Conservation (phyloP, 257 asterid species). For the Verbascum thapsus region DNA sequence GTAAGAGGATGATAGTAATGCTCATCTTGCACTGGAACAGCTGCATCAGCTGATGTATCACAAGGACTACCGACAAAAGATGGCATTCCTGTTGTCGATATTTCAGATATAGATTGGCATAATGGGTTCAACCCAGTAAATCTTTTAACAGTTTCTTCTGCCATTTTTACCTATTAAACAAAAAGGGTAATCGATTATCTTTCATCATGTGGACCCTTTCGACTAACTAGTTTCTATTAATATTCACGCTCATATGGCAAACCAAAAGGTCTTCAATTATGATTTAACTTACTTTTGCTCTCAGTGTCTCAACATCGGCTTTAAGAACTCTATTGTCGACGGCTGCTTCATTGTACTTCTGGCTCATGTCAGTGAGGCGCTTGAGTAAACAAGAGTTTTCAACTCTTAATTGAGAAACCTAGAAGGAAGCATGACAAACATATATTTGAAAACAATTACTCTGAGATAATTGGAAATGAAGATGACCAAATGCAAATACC, state of each 20-base stretch:
- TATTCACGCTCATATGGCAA: constrained; percentile 11
- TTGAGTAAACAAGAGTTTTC: constrained; percentile 81
- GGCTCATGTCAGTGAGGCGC: constrained; percentile 65
- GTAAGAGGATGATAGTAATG: constrained; percentile 43
- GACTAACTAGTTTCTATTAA: too few species aligned
- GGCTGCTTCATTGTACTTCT: constrained; percentile 65
- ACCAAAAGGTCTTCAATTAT: background rate
- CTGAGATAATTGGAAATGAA: background rate
- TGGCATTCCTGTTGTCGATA: constrained; percentile 61
- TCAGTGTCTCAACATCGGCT: constrained; percentile 79
- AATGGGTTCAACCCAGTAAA: constrained; percentile 77
- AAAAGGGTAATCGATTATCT: constrained; percentile 14
- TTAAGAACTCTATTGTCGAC: constrained; percentile 72
- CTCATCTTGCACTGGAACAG: constrained; percentile 69
- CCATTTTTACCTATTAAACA: constrained; percentile 73
- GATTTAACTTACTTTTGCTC: constrained; percentile 66
- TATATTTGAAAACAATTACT: constrained; percentile 5
- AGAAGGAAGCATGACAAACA: constrained; percentile 31
- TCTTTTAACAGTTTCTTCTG: constrained; percentile 83
- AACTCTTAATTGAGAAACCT: constrained; percentile 79
- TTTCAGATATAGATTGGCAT: constrained; percentile 85
- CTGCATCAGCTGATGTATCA: constrained; percentile 65
- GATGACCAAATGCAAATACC: constrained; percentile 39
- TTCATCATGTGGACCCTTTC: too few species aligned
- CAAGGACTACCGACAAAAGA: constrained; percentile 61